phyloP scores from a whole-genome alignment of 1,284 basidiomycete genomes.

The Xanthoconium separans region DNA sequence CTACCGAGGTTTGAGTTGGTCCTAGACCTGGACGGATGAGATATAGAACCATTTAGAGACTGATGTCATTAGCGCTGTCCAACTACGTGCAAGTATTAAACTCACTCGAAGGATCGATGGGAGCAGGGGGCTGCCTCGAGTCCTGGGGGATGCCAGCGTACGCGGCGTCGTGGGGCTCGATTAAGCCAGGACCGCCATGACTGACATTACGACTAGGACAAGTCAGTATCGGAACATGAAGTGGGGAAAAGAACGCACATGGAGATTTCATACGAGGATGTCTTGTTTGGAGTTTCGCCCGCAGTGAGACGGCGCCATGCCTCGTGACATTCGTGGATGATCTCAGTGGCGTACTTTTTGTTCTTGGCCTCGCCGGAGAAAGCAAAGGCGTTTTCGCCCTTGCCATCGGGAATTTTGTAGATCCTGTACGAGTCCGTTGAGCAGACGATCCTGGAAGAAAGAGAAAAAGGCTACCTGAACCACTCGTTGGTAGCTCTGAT shows the following conservation, averaged over 20 bases:
- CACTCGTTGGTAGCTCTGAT: constrained; percentile 97
- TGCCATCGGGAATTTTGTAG: constrained; percentile 99
- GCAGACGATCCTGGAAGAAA: background rate
- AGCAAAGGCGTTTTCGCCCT: constrained; percentile 98
- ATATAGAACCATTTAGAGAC: constrained; percentile 93
- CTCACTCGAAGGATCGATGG: constrained; percentile 86
- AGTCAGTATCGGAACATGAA: constrained; percentile 1
- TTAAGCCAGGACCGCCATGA: constrained; percentile 69
- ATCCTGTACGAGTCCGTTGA: constrained; percentile 53
- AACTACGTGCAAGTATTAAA: constrained; percentile 10
- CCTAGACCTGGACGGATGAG: constrained; percentile 75
- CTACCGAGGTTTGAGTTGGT: background rate
- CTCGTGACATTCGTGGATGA: constrained; percentile 98
- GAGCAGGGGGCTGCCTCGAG: constrained; percentile 79
- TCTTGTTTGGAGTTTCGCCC: constrained; percentile 77
- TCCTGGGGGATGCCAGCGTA: constrained; percentile 76
- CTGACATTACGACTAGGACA: constrained; percentile 64
- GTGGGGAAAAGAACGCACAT: constrained; percentile 56
- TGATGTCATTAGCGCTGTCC: constrained; percentile 38
- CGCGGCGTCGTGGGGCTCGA: constrained; percentile 60
- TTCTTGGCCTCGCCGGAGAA: constrained; percentile 99
- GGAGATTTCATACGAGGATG: constrained; percentile 69
- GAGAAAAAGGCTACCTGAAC: constrained; percentile 66
- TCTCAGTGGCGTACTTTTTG: constrained; percentile 98
- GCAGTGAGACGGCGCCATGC: constrained; percentile 94